Evolutionary conservation across 495 filamentous ascomycete species (phyloP).

Genomic region (Antarctomyces pellizariae): DNA sequence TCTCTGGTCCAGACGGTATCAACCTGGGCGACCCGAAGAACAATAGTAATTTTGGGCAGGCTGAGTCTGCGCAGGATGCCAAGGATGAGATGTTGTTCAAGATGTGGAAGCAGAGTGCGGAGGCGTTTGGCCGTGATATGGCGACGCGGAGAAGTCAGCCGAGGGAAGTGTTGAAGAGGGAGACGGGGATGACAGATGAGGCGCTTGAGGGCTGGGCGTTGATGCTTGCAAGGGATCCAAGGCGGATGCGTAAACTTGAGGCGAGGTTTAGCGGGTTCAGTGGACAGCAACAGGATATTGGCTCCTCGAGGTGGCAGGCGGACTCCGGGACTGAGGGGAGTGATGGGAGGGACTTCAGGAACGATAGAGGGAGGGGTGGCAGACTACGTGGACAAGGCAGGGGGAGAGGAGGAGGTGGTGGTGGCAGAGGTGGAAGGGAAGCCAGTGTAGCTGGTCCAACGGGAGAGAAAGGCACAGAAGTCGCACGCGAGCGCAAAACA

Average conservation of each 20-base stretch:
- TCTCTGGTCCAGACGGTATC: slow-evolving; percentile 17
- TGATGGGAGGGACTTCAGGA: slow-evolving; percentile 9
- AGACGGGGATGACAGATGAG: slow-evolving; percentile 82
- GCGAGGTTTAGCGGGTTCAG: slow-evolving; percentile 33
- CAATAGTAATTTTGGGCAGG: too few species aligned
- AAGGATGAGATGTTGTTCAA: slow-evolving; percentile 33
- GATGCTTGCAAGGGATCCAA: slow-evolving; percentile 55
- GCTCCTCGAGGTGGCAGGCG: slow-evolving; percentile 33
- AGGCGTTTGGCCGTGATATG: slow-evolving; percentile 43
- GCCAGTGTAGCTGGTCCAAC: slow-evolving; percentile 33
- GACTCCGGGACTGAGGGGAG: slow-evolving; percentile 23
- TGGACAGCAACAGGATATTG: slow-evolving; percentile 35
- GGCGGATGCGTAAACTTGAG: slow-evolving; percentile 38
- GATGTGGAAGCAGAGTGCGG: slow-evolving; percentile 34
- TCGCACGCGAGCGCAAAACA: slow-evolving; percentile 37
- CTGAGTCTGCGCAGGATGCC: slow-evolving; percentile 20
- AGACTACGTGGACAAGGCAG: slow-evolving; percentile 25
- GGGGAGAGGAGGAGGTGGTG: slow-evolving; percentile 24
- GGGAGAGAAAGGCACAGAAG: slow-evolving; percentile 32
- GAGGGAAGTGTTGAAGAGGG: slow-evolving; percentile 38
- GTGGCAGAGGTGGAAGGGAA: slow-evolving; percentile 28
- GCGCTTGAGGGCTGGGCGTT: slow-evolving; percentile 83
- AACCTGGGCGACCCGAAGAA: slow-evolving; percentile 18
- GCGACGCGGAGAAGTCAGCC: slow-evolving; percentile 37
- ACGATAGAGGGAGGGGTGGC: slow-evolving; percentile 15